These are phyloP conservation scores for Cytospora paraplurivora DNA, from an alignment of 2,329 filamentous ascomycete genomes.

Conservation along the genomic window DNA sequence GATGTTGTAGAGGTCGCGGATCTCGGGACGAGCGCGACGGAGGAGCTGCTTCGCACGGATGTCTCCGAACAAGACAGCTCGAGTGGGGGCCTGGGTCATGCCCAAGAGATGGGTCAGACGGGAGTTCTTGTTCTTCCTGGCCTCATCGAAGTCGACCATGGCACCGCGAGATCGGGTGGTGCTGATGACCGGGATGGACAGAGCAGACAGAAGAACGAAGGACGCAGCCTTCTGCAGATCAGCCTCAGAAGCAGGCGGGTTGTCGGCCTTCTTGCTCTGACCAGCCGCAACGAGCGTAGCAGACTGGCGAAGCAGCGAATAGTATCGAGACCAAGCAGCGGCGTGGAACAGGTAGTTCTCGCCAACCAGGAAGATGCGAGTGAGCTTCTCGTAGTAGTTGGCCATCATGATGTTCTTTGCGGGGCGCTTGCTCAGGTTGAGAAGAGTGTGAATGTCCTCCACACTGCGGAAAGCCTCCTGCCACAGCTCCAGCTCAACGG, in stretches of 20 bases:
- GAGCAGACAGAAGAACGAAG: constrained; percentile 89
- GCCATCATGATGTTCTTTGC: constrained; percentile 99
- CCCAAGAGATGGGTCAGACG: constrained; percentile 93
- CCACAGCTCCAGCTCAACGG: constrained; percentile 97
- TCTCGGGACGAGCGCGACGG: constrained; percentile 90
- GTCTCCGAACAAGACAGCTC: constrained; percentile 91
- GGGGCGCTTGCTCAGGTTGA: constrained; percentile 96
- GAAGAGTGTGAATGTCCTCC: constrained; percentile 96
- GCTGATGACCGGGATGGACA: constrained; percentile 99
- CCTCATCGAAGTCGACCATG: constrained; percentile 94
- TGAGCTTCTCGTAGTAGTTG: constrained; percentile 99
- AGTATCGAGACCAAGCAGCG: constrained; percentile 95
- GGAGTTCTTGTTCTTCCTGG: constrained; percentile 98
- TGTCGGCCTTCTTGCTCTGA: constrained; percentile 90
- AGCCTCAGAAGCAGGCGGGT: constrained; percentile 83
- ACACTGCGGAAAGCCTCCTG: constrained; percentile 99
- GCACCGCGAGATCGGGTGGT: constrained; percentile 94
- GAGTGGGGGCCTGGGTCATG: constrained; percentile 87
- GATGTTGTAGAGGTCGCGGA: constrained; percentile 96
- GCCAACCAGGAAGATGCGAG: constrained; percentile 96
- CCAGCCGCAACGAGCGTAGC: constrained; percentile 79
- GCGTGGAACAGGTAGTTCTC: constrained; percentile 99
- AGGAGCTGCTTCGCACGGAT: constrained; percentile 92
- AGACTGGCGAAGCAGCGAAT: constrained; percentile 92
- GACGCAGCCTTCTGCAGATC: constrained; percentile 94